Evolutionary conservation across 495 filamentous ascomycete species (phyloP).

Genomic region (Cercophora sp.): DNA sequence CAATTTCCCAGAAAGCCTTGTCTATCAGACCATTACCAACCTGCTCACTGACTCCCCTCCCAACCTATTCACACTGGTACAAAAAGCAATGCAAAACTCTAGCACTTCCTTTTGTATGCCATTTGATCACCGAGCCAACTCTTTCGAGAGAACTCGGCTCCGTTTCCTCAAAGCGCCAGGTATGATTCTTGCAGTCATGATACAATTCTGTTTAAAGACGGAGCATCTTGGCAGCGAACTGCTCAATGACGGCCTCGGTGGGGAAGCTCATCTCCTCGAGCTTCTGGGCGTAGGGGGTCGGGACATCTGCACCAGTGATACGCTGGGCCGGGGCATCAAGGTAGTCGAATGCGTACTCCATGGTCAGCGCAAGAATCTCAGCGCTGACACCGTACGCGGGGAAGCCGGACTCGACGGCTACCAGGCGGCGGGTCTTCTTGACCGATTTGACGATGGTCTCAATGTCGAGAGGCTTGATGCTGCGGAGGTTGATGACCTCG

Average conservation of each 20-base stretch:
- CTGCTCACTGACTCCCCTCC: constrained; percentile 6
- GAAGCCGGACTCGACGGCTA: constrained; percentile 93
- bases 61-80: background rate
- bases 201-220: constrained; percentile 47
- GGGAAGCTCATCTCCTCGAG: constrained; percentile 94
- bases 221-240: constrained; percentile 79
- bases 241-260: constrained; percentile 73
- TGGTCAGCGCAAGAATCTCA: constrained; percentile 87
- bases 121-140: too few species aligned
- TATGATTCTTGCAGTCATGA: background rate
- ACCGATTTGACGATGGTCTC: constrained; percentile 92
- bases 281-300: constrained; percentile 84
- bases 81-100: constrained; percentile 6
- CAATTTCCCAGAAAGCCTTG: constrained; percentile 11
- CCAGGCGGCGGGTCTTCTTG: constrained; percentile 93
- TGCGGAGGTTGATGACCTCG: constrained; percentile 97
- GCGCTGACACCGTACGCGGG: constrained; percentile 87
- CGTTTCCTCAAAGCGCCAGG: too few species aligned
- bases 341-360: constrained; percentile 99
- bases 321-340: constrained; percentile 88
- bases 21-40: constrained; percentile 19
- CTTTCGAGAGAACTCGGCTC: too few species aligned
- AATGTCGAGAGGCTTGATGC: constrained; percentile 92
- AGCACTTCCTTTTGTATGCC: constrained; percentile 9
- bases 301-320: constrained; percentile 93